A percentile compares a stretch with the other conserved stretches of the same genome.
Conservation (phyloP, 768 basidiomycete species). For the Xerocomellus chrysenteron region DNA sequence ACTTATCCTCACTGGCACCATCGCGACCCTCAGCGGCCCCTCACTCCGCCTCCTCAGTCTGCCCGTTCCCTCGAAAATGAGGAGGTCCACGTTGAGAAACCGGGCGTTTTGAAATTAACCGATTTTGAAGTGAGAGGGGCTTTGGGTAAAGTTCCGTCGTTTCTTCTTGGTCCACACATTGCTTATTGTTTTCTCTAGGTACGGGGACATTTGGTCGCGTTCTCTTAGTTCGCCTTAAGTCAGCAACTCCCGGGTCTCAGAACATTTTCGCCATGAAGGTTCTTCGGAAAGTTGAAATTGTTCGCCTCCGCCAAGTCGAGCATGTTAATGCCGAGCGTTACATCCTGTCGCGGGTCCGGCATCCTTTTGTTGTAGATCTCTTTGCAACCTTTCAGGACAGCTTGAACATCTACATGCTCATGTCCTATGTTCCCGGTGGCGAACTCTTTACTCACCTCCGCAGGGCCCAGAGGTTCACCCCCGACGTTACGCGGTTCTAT, state of each 20-base stretch:
- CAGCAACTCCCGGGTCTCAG: conserved; percentile 42
- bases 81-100: conserved; percentile 56
- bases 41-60: conserved; percentile 39
- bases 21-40: conserved; percentile 1
- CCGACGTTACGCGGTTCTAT: conserved; percentile 98
- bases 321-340: conserved; percentile 96
- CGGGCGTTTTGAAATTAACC: conserved; percentile 59
- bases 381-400: conserved; percentile 95
- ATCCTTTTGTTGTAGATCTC: conserved; percentile 96
- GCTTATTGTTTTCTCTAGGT: conserved; percentile 45
- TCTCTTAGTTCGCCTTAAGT: conserved; percentile 76
- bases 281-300: conserved; percentile 80
- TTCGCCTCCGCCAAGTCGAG: conserved; percentile 91
- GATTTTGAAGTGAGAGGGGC: conserved; percentile 84
- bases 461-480: conserved; percentile 90
- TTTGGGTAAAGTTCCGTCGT: conserved; percentile 48
- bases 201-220: conserved; percentile 97
- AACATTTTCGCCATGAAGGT: conserved; percentile 87
- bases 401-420: conserved; percentile 96
- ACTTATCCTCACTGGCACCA: conserved; percentile 13
- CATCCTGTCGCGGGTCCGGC: conserved; percentile 87
- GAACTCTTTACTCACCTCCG: conserved; percentile 97
- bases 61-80: conserved; percentile 69
- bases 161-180: not conserved
- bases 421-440: conserved; percentile 95